Base-by-base conservation (phyloP, 257 asterid genomes). In the Solanum microdontum region DNA sequence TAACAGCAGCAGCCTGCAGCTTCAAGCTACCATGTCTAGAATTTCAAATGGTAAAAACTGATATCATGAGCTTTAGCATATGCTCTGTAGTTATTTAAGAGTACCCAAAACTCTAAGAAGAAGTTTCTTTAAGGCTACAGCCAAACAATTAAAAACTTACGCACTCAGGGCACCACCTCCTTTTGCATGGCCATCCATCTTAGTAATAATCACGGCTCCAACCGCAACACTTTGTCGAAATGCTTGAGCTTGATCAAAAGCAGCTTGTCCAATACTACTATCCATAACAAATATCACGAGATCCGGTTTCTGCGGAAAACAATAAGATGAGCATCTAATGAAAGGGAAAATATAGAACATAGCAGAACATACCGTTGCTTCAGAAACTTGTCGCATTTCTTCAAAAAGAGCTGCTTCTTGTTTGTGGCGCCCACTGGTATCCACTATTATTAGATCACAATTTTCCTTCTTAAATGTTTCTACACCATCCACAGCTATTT, bases 121-220 rank as follows among this genome's bases (percentile, higher is more conserved):
- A 45, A 79, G 40, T 37, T 39, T 45, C 5, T 48, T 48, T 15
- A 80, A 48, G 85, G 19, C 40, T 28, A 82, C 69, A 82, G 36
- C 26, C 69, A 82, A 82, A 30, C 24, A 3, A 82, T 82, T 48
- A 82, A 82, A 82, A 45, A 94, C 99, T 96, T 94, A 96, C 99
- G 98, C 99, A 82, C 99, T 96, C 83, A 96, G 97, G 86, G 99
- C 98, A 89, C 99, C 98, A 88, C 98, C 99, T 85, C 98, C 98
- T 93, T 95, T 96, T 11, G 99, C 99, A 95, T 96, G 98, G 26
- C 99, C 99, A 89, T 95, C 99, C 98, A 96, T 96, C 93, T 96
- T 96, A 40, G 99, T 96, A 84, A 96, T 60, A 86, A 96, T 96
- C 89, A 96, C 99, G 37, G 99, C 98, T 89, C 99, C 99, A 90